Conservation (phyloP, 2,329 filamentous ascomycete species). For the Apiospora arundinis region DNA sequence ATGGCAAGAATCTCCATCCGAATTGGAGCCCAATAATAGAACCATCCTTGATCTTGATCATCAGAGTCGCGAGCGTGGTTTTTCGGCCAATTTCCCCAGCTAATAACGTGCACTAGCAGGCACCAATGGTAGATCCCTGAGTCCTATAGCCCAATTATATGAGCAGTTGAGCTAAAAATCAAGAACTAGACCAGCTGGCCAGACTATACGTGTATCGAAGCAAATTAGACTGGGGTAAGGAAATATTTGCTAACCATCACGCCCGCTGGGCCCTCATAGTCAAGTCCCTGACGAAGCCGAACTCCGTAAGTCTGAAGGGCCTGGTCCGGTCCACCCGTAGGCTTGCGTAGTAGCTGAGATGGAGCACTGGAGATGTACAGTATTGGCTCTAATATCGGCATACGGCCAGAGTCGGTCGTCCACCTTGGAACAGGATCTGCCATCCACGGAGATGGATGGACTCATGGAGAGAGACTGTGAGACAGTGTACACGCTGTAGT, state of each 20-base stretch:
- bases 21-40: slow-evolving; percentile 17
- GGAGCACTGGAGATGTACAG: slow-evolving; percentile 12
- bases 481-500: background rate
- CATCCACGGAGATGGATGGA: background rate
- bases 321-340: background rate
- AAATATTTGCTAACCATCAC: slow-evolving; percentile 11
- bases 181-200: slow-evolving; percentile 8
- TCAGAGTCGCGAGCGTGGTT: background rate
- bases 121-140: slow-evolving; percentile 13
- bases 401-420: slow-evolving; percentile 11
- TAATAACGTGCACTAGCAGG: slow-evolving; percentile 15
- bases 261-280: background rate
- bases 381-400: slow-evolving; percentile 10
- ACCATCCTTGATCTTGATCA: slow-evolving; percentile 13
- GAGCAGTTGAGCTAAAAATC: slow-evolving; percentile 3
- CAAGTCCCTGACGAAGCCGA: slow-evolving; percentile 13
- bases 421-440: background rate
- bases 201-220: slow-evolving; percentile 16
- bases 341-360: slow-evolving; percentile 5
- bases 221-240: slow-evolving; percentile 18
- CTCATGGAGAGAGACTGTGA: background rate
- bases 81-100: slow-evolving; percentile 18
- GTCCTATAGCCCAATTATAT: slow-evolving; percentile 13
- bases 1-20: slow-evolving; percentile 1
- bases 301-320: slow-evolving; percentile 17